Evolutionary conservation across 2,329 filamentous ascomycete genomes (phyloP).

Genomic region (Talaromyces sp.): DNA sequence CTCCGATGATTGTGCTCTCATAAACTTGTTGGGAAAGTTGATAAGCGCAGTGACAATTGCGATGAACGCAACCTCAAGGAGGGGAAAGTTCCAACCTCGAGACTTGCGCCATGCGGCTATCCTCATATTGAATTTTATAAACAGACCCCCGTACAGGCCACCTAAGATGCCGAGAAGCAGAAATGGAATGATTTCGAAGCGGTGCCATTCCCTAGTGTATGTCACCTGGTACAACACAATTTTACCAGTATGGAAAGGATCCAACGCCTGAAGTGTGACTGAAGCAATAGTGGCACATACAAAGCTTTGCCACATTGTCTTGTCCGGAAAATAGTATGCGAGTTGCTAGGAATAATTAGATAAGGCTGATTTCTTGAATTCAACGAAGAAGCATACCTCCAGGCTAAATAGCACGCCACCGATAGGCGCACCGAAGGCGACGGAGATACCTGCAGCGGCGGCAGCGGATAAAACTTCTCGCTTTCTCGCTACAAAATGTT

Average conservation of each 20-base stretch:
- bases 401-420: slow-evolving; percentile 92
- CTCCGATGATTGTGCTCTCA: slow-evolving; percentile 86
- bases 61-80: slow-evolving; percentile 73
- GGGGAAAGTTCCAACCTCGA: slow-evolving; percentile 62
- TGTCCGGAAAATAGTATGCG: slow-evolving; percentile 96
- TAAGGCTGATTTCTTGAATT: neutral
- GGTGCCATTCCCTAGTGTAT: slow-evolving; percentile 87
- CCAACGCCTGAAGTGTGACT: slow-evolving; percentile 83
- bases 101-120: slow-evolving; percentile 75
- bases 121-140: slow-evolving; percentile 90
- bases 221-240: slow-evolving; percentile 94
- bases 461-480: slow-evolving; percentile 89
- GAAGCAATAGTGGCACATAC: slow-evolving; percentile 99
- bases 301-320: slow-evolving; percentile 99
- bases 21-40: slow-evolving; percentile 94
- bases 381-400: slow-evolving; percentile 50
- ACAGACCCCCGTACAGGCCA: slow-evolving; percentile 88
- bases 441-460: slow-evolving; percentile 84
- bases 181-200: slow-evolving; percentile 88
- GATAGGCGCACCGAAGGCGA: slow-evolving; percentile 89
- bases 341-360: slow-evolving; percentile 56
- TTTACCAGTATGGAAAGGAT: slow-evolving; percentile 92
- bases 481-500: slow-evolving; percentile 65
- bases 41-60: slow-evolving; percentile 77
- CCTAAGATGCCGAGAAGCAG: slow-evolving; percentile 79